phyloP scores from a whole-genome alignment of 1,139 yeast genomes.

The Magnusiomyces paraingens region DNA sequence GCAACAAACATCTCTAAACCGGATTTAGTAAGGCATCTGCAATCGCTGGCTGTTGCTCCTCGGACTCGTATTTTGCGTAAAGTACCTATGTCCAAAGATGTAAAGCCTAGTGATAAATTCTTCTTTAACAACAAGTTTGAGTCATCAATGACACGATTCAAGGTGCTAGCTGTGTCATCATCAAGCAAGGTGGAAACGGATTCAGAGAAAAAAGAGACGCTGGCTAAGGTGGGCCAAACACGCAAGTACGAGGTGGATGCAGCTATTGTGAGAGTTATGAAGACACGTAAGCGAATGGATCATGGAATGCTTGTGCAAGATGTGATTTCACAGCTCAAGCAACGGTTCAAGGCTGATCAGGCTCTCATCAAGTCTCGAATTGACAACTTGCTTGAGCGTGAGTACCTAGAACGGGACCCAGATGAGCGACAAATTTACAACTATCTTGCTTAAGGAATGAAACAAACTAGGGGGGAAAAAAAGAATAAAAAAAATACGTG shows the following conservation, averaged over 20 bases:
- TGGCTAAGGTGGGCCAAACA: constrained; percentile 40
- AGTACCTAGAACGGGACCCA: constrained; percentile 69
- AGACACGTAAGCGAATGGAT: constrained; percentile 50
- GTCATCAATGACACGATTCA: constrained; percentile 64
- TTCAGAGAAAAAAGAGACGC: constrained; percentile 38
- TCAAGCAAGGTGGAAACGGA: constrained; percentile 36
- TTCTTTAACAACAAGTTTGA: constrained; percentile 64
- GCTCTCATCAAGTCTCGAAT: constrained; percentile 65
- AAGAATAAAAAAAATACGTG: not conserved
- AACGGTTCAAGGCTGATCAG: constrained; percentile 66
- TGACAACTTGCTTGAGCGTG: constrained; percentile 77
- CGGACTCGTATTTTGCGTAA: constrained; percentile 66
- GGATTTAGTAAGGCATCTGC: constrained; percentile 71
- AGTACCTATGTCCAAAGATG: constrained; percentile 65
- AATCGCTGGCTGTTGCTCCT: constrained; percentile 82
- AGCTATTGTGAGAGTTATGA: constrained; percentile 84
- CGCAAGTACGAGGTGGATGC: constrained; percentile 70
- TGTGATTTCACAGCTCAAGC: constrained; percentile 53
- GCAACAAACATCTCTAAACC: constrained; percentile 65
- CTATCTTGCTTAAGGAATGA: constrained; percentile 51
- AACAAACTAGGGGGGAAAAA: constrained; percentile 14
- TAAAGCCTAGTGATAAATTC: constrained; percentile 58
- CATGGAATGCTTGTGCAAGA: constrained; percentile 66
- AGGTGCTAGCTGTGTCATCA: constrained; percentile 65
- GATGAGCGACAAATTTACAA: constrained; percentile 57